phyloP scores from a whole-genome alignment of 441 rosid species.

The Dalechampia spathulata region DNA sequence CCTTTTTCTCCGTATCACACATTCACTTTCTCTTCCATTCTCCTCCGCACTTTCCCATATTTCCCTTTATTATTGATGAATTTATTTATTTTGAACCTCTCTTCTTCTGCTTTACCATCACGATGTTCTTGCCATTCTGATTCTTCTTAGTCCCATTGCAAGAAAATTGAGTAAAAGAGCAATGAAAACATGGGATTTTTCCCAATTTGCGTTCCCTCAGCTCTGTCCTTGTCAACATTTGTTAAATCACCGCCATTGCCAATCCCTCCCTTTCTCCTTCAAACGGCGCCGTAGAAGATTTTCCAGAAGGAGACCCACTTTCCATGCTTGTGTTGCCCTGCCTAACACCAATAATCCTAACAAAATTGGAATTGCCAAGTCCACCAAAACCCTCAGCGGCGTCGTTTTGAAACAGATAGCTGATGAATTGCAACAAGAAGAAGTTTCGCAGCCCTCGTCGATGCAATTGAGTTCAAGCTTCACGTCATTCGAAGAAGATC shows the following conservation, averaged over 20 bases:
- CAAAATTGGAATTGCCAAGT: background rate
- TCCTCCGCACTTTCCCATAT: too few relatives aligned
- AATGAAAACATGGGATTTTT: too few relatives aligned
- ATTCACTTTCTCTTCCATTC: too few relatives aligned
- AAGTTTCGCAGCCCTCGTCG: slow-evolving; percentile 16
- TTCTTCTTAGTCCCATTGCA: too few relatives aligned
- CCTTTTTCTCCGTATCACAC: too few relatives aligned
- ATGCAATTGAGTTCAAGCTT: slow-evolving; percentile 41
- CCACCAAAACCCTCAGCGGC: slow-evolving; percentile 13
- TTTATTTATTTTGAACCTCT: too few relatives aligned
- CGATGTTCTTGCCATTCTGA: too few relatives aligned
- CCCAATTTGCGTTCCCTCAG: slow-evolving; percentile 12
- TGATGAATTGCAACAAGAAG: slow-evolving; percentile 36
- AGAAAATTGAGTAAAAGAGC: too few relatives aligned
- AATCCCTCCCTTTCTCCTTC: slow-evolving; percentile 14
- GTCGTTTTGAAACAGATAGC: slow-evolving; percentile 38
- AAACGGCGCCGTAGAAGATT: slow-evolving; percentile 24
- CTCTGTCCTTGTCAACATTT: slow-evolving; percentile 39
- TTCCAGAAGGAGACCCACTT: slow-evolving; percentile 17
- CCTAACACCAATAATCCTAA: slow-evolving; percentile 8
- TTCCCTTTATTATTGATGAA: too few relatives aligned
- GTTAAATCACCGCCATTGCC: slow-evolving; percentile 10
- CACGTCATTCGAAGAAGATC: slow-evolving; percentile 54
- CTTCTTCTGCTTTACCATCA: too few relatives aligned
- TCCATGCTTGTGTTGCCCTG: slow-evolving; percentile 33